Base-by-base conservation (phyloP, 352 stramenopile genomes). In the Thalassiosira sp. region DNA sequence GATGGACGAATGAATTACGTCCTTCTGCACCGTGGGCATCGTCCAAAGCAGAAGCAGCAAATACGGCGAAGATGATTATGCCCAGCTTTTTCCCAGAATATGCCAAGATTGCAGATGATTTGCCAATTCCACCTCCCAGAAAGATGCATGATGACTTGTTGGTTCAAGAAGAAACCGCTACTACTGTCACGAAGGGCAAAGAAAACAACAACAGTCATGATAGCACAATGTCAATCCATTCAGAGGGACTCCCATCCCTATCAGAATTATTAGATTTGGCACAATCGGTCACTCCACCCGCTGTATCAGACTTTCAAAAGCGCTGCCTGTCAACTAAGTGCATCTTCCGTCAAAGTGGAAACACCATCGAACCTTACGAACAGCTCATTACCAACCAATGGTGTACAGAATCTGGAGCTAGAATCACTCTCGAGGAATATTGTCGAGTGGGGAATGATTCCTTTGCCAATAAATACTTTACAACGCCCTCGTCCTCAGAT, bases 71-170 rank as follows among this genome's bases (percentile, higher is more conserved):
- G 27, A 24, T 18, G 7, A 53, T 25, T 1, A 53, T 53, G 45
- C 45, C 45, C 1, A 53, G 45, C 45, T 53, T 53, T 18, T 53
- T 53, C 24, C 45, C 45, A 53, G 45, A 53, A 15, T 53, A 53
- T 53, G 22, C n/a, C 16, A 28, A 53, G 18, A 25, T 53, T 53
- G 45, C 16, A 0, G 45, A 53, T 25, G 3, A 28, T 15, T 1
- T 53, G 16, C 16, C 45, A 28, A 24, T 53, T n/a, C n/a, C n/a
- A n/a, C n/a, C n/a, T n/a, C n/a, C 45, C 31, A 37, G 31, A 37
- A 37, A 37, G 8, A 37, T 37, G 8, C 31, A 37, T 37, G 31
- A 37, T 8, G 31, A 37, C n/a, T n/a, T n/a, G n/a, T n/a, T n/a
- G n/a, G n/a, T n/a, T n/a, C n/a, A n/a, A n/a, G n/a, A n/a, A n/a